Evolutionary conservation across 257 asterid genomes (phyloP).

Genomic region (Striga asiatica): DNA sequence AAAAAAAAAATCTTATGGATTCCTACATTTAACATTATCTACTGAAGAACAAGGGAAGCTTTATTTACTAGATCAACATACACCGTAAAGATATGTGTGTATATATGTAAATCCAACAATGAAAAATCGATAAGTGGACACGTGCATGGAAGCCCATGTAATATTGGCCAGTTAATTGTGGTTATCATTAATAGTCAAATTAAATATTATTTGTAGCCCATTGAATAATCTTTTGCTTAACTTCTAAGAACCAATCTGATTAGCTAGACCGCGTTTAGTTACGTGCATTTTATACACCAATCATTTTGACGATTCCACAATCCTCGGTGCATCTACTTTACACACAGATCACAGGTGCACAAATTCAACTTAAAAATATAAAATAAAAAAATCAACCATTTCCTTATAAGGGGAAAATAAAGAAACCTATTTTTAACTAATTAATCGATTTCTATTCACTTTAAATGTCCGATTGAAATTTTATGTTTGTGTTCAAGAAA

Average conservation of each 20-base stretch:
- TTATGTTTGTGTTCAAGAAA: not conserved
- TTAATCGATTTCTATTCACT: not conserved
- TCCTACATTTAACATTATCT: no score
- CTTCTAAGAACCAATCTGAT: conserved; percentile 28
- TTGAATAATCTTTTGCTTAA: conserved; percentile 27
- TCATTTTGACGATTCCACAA: conserved; percentile 21
- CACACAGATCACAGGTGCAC: not conserved
- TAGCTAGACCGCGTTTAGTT: not conserved
- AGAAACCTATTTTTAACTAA: not conserved
- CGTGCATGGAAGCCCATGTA: no score
- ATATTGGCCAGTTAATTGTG: not conserved
- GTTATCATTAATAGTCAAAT: not conserved
- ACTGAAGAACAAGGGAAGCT: no score
- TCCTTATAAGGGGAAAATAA: no score
- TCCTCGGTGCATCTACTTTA: conserved; percentile 6
- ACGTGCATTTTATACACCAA: conserved; percentile 7
- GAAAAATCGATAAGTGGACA: no score
- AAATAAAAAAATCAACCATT: not conserved
- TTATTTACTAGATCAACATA: no score
- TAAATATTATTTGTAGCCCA: not conserved
- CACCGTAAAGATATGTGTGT: no score
- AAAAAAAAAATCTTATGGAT: no score
- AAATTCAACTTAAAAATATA: not conserved
- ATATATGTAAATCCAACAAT: no score
- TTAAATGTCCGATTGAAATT: not conserved